Evolutionary conservation across 108 stramenopile genomes (phyloP).

Genomic region (Craspedostauros australis): DNA sequence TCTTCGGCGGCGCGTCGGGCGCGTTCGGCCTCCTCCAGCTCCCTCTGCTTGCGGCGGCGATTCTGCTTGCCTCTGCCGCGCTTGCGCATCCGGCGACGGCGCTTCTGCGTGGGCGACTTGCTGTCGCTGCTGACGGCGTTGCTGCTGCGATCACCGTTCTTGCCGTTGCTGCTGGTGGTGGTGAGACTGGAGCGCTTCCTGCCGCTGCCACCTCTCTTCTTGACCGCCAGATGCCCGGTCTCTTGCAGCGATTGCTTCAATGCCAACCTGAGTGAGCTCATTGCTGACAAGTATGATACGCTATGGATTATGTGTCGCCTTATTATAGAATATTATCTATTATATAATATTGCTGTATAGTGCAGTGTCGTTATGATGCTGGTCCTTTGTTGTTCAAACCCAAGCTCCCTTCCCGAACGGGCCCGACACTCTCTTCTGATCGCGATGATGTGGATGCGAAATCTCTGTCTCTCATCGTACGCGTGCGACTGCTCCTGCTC

Average conservation of each 20-base stretch:
- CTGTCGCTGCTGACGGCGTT: neutral
- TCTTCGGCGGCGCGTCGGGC: constrained; percentile 3
- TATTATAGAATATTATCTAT: neutral
- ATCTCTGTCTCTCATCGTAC: no score
- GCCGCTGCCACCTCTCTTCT: constrained; percentile 5
- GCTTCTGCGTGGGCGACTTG: constrained; percentile 12
- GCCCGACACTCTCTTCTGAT: no score
- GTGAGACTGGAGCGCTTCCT: neutral
- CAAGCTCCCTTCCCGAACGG: no score
- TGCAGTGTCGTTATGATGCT: no score
- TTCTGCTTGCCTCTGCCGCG: constrained; percentile 38
- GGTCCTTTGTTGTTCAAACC: no score
- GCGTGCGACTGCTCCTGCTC: no score
- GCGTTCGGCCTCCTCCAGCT: neutral
- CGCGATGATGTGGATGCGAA: no score
- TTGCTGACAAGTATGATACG: no score
- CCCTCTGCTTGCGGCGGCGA: neutral
- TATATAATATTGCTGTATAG: no score
- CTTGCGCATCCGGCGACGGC: no score
- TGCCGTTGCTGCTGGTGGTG: constrained; percentile 1
- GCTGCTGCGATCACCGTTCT: constrained; percentile 3
- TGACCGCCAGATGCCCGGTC: constrained; percentile 19
- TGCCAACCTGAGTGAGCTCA: constrained; percentile 82
- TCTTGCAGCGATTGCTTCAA: constrained; percentile 82
- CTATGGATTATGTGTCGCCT: constrained; percentile 6